phyloP scores from a whole-genome alignment of 2,329 filamentous ascomycete species.

The Fusarium pininemorale region DNA sequence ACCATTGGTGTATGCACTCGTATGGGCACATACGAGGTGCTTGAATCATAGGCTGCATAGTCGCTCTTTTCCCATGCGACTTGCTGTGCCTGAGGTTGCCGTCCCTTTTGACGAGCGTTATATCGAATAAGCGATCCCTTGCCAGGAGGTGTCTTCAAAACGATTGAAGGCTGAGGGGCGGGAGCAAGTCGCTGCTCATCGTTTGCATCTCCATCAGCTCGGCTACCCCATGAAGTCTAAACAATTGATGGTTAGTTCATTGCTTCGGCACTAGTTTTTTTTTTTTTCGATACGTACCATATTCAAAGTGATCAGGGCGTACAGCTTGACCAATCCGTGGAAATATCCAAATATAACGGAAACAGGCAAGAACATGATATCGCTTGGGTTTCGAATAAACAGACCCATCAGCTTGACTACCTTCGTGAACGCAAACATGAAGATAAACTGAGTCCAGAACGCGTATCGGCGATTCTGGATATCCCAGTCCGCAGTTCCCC shows the following conservation, averaged over 20 bases:
- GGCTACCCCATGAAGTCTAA: slow-evolving; percentile 95
- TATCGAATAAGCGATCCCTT: slow-evolving; percentile 57
- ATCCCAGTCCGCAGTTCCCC: slow-evolving; percentile 71
- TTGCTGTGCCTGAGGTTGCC: slow-evolving; percentile 41
- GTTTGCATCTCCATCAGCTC: slow-evolving; percentile 88
- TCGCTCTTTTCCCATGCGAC: slow-evolving; percentile 46
- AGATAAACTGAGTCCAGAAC: slow-evolving; percentile 71
- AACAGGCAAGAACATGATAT: slow-evolving; percentile 82
- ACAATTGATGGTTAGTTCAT: slow-evolving; percentile 16
- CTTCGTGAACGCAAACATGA: slow-evolving; percentile 86
- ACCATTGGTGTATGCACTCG: slow-evolving; percentile 40
- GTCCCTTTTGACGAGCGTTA: slow-evolving; percentile 55
- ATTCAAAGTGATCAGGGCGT: slow-evolving; percentile 82
- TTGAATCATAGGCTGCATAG: slow-evolving; percentile 49
- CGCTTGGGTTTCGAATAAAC: slow-evolving; percentile 83
- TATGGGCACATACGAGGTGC: slow-evolving; percentile 48
- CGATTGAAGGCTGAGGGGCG: slow-evolving; percentile 53
- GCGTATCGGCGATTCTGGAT: slow-evolving; percentile 60
- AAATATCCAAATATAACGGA: slow-evolving; percentile 93
- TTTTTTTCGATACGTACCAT: slow-evolving; percentile 68
- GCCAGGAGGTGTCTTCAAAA: slow-evolving; percentile 56
- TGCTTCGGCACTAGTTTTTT: not conserved
- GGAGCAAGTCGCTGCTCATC: slow-evolving; percentile 74
- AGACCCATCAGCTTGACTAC: slow-evolving; percentile 90
- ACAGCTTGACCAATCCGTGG: slow-evolving; percentile 91